Evolutionary conservation across 2,329 filamentous ascomycete species (phyloP).

Genomic region (Sporothrix euskadiensis): DNA sequence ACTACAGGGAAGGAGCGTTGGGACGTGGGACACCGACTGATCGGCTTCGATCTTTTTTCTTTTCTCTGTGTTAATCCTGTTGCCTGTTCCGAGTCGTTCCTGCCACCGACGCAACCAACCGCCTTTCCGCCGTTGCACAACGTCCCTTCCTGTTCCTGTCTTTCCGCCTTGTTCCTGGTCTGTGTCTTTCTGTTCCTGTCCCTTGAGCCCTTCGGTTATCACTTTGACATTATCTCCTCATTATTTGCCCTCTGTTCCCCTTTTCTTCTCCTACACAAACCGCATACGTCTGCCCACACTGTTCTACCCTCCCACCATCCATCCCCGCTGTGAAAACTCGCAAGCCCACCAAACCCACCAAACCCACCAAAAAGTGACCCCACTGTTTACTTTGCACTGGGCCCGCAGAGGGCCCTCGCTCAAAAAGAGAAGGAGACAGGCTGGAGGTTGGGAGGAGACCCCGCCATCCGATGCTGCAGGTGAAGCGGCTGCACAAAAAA

Average conservation of each 20-base stretch:
- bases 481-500: not conserved
- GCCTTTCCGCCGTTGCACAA: not conserved
- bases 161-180: not conserved
- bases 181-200: not conserved
- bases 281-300: not conserved
- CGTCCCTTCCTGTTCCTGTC: not conserved
- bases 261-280: conserved; percentile 4
- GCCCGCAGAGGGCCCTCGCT: not conserved
- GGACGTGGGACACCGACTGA: not conserved
- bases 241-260: conserved; percentile 1
- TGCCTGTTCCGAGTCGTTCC: not conserved
- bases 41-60: not conserved
- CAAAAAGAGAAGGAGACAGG: not conserved
- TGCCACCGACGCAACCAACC: not conserved
- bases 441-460: not conserved
- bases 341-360: not conserved
- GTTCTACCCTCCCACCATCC: not conserved
- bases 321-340: not conserved
- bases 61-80: not conserved
- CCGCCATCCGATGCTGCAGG: not conserved
- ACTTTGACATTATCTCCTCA: not conserved
- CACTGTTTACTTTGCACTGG: not conserved
- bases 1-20: not conserved
- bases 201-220: not conserved
- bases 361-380: not conserved